Base-by-base conservation (phyloP, 805 yeast genomes). In the Candida ulmi region DNA sequence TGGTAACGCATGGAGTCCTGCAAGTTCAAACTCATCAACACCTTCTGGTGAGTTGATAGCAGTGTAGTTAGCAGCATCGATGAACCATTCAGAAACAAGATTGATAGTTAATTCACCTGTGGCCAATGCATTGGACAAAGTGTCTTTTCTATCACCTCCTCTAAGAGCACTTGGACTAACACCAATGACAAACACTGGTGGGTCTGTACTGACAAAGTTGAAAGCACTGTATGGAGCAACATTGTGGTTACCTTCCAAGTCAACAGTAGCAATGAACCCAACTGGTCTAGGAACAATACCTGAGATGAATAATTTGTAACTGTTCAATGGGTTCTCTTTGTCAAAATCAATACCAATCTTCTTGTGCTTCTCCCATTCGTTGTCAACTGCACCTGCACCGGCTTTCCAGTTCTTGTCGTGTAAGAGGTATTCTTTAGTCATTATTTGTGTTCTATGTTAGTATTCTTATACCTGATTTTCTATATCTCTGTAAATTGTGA, bases 151-250 rank as follows among this genome's bases (percentile, higher is more conserved):
- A 7, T 60, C 65, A 30, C 35, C 43, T n/a, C 26, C 27, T 33
- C 40, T 38, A 11, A 38, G n/a, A 3, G 30, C 30, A 18, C 68
- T 69, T 8, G 65, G 57, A 24, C 72, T 60, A 42, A 74, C 54
- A 1, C 79, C 75, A 33, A 78, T 40, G 4, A 63, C 57, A 51
- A 78, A 78, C 9, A 72, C 63, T 1, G 83, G 83, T 9, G 84
- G 84, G 43, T 76, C 78, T 41, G 58, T 57, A 38, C 62, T 61
- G 13, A 70, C 68, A 19, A 74, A 49, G 17, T 60, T 61, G 51
- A 74, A 73, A 52, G 64, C 78, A 11, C 80, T 74, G 46, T 71
- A 78, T 17, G 83, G 83, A 1, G 83, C 72, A 30, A 78, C 54
- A 47, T 78, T 78, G 23, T 51, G 47, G 2, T 46, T 51, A 1